Evolutionary conservation across 179 eudicot genomes (phyloP).

Genomic region (Silene vulgaris): DNA sequence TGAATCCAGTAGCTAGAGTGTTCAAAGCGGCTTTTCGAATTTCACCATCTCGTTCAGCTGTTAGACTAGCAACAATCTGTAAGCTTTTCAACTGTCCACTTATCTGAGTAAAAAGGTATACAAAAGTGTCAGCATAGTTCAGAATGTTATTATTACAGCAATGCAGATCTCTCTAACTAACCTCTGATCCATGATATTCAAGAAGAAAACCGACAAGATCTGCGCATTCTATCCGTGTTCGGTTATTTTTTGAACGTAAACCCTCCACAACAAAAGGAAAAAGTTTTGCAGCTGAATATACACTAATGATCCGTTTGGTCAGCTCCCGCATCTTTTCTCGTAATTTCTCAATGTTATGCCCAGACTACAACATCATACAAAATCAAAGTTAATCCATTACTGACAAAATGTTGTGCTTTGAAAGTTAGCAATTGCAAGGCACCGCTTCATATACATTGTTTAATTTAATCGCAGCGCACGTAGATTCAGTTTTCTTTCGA

Average conservation of each 20-base stretch:
- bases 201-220: constrained; percentile 83
- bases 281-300: constrained; percentile 65
- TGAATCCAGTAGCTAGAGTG: constrained; percentile 74
- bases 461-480: too few relatives aligned
- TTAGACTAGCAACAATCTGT: constrained; percentile 89
- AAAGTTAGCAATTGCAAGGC: constrained; percentile 9
- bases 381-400: constrained; percentile 2
- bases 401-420: neutral
- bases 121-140: neutral
- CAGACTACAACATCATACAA: constrained; percentile 48
- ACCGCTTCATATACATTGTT: neutral
- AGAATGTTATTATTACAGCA: neutral
- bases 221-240: constrained; percentile 81
- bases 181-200: constrained; percentile 82
- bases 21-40: constrained; percentile 84
- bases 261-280: constrained; percentile 88
- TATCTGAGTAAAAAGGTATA: constrained; percentile 40
- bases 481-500: neutral
- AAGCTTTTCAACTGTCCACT: constrained; percentile 76
- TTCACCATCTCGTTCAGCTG: constrained; percentile 94
- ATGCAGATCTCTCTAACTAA: constrained; percentile 17
- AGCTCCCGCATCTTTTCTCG: constrained; percentile 86
- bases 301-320: constrained; percentile 53
- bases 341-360: constrained; percentile 91
- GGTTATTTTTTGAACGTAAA: constrained; percentile 77